phyloP scores from a whole-genome alignment of 2,329 filamentous ascomycete genomes.

The Tolypocladium tropicale region DNA sequence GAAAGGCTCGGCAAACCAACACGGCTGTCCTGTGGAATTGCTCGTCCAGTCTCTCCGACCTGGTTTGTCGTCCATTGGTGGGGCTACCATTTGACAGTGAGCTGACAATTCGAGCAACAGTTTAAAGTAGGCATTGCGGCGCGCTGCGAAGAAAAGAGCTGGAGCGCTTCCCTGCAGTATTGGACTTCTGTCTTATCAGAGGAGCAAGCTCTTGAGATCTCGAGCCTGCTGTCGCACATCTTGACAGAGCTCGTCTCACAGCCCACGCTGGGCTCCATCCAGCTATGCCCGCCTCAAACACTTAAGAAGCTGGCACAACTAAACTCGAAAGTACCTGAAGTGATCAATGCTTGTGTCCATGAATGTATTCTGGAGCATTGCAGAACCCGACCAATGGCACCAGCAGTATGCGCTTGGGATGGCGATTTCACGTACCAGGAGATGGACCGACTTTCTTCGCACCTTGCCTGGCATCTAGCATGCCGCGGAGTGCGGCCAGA shows the following conservation, averaged over 20 bases:
- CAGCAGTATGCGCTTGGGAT: conserved; percentile 20
- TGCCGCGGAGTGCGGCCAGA: conserved; percentile 13
- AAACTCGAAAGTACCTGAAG: not conserved
- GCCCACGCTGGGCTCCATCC: not conserved
- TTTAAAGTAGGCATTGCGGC: not conserved
- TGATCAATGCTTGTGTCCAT: conserved; percentile 11
- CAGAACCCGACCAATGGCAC: conserved; percentile 10
- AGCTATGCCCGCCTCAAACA: not conserved
- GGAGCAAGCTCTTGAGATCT: not conserved
- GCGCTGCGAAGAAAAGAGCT: not conserved
- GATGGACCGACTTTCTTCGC: conserved; percentile 13
- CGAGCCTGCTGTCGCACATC: not conserved
- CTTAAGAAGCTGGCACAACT: not conserved
- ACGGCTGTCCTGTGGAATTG: not conserved
- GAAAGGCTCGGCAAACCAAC: not conserved
- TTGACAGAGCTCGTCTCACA: not conserved
- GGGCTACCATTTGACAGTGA: too few relatives aligned
- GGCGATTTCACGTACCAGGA: conserved; percentile 18
- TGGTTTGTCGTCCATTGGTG: not conserved
- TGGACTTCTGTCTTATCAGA: not conserved
- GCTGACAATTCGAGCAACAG: not conserved
- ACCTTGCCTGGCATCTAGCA: conserved; percentile 10
- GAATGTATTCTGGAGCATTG: conserved; percentile 14
- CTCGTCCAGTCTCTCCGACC: not conserved
- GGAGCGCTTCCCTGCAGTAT: not conserved